Evolutionary conservation across 257 asterid species (phyloP).

Genomic region (Apocynum venetum): DNA sequence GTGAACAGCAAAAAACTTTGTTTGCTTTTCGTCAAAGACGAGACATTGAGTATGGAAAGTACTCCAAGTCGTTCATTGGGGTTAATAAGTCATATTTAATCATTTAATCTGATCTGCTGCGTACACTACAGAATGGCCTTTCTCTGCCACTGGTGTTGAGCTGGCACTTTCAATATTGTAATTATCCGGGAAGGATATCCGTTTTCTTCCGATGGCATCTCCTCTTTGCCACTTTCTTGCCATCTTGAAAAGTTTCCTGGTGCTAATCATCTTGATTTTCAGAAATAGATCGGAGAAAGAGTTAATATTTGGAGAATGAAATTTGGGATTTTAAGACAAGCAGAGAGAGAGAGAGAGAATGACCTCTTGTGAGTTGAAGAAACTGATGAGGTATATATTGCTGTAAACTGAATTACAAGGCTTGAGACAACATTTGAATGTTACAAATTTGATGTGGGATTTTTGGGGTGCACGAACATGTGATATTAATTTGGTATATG

Average conservation of each 20-base stretch:
- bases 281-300: neutral
- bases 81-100: too few relatives aligned
- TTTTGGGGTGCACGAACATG: neutral
- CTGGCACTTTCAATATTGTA: neutral
- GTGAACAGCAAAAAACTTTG: too few relatives aligned
- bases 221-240: conserved; percentile 15
- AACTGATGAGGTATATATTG: neutral
- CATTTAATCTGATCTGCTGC: too few relatives aligned
- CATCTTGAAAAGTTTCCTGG: neutral
- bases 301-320: neutral
- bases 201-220: conserved; percentile 23
- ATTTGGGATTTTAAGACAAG: neutral
- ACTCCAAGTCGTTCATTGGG: too few relatives aligned
- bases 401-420: neutral
- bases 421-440: neutral
- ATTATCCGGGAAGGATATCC: conserved; percentile 7
- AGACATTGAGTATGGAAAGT: too few relatives aligned
- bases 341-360: too few relatives aligned
- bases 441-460: neutral
- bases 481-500: neutral
- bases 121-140: too few relatives aligned
- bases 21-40: too few relatives aligned
- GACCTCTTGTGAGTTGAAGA: too few relatives aligned
- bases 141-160: neutral
- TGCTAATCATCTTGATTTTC: neutral